These are phyloP conservation scores for Terfezia claveryi DNA, from an alignment of 495 filamentous ascomycete genomes.

Conservation along the genomic window DNA sequence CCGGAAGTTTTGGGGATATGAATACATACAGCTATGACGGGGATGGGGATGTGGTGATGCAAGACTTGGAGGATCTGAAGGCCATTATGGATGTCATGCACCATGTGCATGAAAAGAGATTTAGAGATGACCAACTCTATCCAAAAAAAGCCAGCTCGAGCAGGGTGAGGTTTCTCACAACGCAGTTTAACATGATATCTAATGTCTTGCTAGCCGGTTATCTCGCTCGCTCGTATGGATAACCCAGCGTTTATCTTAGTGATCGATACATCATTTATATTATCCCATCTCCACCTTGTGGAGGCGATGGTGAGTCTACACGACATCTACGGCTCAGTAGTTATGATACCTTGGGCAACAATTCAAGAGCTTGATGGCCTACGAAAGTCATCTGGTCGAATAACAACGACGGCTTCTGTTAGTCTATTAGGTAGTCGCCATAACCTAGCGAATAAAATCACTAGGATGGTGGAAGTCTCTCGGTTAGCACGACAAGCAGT, in stretches of 20 bases:
- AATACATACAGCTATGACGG: conserved; percentile 3
- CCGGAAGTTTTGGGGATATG: not conserved
- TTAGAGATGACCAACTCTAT: not conserved
- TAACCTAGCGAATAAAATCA: not conserved
- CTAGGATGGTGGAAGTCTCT: conserved; percentile 3
- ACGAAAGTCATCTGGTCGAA: conserved; percentile 7
- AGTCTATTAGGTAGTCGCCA: not conserved
- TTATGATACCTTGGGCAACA: conserved; percentile 17
- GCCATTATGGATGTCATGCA: conserved; percentile 8
- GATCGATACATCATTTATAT: conserved; percentile 17
- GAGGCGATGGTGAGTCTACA: conserved; percentile 10
- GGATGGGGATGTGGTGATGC: conserved; percentile 17
- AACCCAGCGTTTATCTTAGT: conserved; percentile 13
- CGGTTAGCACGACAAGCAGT: conserved; percentile 11
- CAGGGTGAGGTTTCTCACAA: too few species aligned
- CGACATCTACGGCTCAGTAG: conserved; percentile 10
- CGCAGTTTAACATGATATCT: not conserved
- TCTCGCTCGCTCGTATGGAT: not conserved
- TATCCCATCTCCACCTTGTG: conserved; percentile 14
- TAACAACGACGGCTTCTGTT: not conserved
- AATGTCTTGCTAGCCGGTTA: not conserved
- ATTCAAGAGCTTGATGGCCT: conserved; percentile 16
- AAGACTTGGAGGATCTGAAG: conserved; percentile 11
- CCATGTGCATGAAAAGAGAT: not conserved
- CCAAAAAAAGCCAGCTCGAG: too few species aligned